phyloP scores from a whole-genome alignment of 306 rosid species.

The Luffa aegyptiaca region DNA sequence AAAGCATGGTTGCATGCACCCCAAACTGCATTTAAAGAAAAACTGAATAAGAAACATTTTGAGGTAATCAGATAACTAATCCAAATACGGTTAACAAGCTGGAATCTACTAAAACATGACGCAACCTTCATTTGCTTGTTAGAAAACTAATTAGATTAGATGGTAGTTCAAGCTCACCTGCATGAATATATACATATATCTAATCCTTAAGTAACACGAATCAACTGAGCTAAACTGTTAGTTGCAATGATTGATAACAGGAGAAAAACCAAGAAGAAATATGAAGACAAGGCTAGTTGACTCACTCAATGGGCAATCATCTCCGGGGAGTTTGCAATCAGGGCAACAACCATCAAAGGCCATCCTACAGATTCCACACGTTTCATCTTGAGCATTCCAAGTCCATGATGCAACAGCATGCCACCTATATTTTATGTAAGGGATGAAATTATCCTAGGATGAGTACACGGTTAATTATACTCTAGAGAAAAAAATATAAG shows the following conservation, averaged over 20 bases:
- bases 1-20: slow-evolving; percentile 91
- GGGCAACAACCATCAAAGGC: slow-evolving; percentile 95
- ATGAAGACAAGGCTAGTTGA: not conserved
- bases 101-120: not conserved
- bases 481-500: not conserved
- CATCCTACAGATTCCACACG: slow-evolving; percentile 92
- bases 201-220: not conserved
- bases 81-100: not conserved
- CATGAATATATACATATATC: not conserved
- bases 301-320: slow-evolving; percentile 89
- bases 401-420: slow-evolving; percentile 93
- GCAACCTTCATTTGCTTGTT: not conserved
- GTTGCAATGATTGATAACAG: not conserved
- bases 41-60: not conserved
- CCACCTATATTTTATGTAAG: slow-evolving; percentile 44
- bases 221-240: not conserved
- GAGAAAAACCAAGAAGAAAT: not conserved
- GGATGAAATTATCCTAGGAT: not conserved
- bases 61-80: not conserved
- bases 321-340: slow-evolving; percentile 89
- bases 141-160: not conserved
- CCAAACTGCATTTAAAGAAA: slow-evolving; percentile 54
- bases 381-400: slow-evolving; percentile 89
- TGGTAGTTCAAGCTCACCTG: not conserved
- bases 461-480: not conserved